These are phyloP conservation scores for Trichothecium roseum DNA, from an alignment of 2,329 filamentous ascomycete species.

Conservation along the genomic window DNA sequence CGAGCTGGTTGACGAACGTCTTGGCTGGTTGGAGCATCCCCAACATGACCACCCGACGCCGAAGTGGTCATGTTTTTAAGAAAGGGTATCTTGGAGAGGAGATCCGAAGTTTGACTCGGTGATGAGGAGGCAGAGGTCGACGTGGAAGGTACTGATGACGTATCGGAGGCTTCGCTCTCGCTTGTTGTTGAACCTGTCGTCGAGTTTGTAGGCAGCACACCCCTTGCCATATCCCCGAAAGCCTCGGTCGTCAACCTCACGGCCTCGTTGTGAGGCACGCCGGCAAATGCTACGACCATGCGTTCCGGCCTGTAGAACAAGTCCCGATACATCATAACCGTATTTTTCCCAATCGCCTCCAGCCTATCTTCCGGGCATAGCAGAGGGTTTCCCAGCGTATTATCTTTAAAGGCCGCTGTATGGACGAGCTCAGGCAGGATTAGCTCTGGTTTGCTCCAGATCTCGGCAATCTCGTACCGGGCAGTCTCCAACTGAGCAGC, in stretches of 20 bases:
- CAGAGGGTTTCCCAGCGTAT: slow-evolving; percentile 88
- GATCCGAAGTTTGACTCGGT: slow-evolving; percentile 42
- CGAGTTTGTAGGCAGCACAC: slow-evolving; percentile 37
- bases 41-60: slow-evolving; percentile 46
- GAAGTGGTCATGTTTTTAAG: slow-evolving; percentile 82
- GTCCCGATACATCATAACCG: slow-evolving; percentile 69
- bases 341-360: slow-evolving; percentile 58
- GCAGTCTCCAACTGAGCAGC: slow-evolving; percentile 80
- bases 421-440: slow-evolving; percentile 93
- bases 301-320: slow-evolving; percentile 82
- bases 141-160: slow-evolving; percentile 7
- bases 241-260: slow-evolving; percentile 70
- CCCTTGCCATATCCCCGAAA: slow-evolving; percentile 79
- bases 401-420: slow-evolving; percentile 90
- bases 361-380: slow-evolving; percentile 83
- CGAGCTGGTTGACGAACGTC: slow-evolving; percentile 58
- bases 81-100: slow-evolving; percentile 79
- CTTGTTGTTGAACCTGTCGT: slow-evolving; percentile 50
- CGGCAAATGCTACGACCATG: slow-evolving; percentile 91
- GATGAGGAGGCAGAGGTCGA: slow-evolving; percentile 20
- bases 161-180: slow-evolving; percentile 16
- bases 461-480: slow-evolving; percentile 91
- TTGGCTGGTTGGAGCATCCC: slow-evolving; percentile 31
- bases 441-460: slow-evolving; percentile 94
- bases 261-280: slow-evolving; percentile 72